These are phyloP conservation scores for Salix exigua DNA, from an alignment of 345 rosid species.

Conservation along the genomic window DNA sequence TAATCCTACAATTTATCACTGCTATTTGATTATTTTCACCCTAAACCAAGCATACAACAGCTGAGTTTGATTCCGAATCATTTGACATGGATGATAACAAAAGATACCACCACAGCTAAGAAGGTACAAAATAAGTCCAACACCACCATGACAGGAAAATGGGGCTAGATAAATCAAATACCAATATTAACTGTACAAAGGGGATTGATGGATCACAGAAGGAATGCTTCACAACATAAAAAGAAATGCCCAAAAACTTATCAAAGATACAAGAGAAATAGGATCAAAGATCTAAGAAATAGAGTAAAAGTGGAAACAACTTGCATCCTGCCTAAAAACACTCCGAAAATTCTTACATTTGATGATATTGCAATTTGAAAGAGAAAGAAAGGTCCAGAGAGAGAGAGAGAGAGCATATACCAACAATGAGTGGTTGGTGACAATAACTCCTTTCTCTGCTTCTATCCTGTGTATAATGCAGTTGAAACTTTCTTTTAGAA, in stretches of 20 bases:
- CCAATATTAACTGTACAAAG: too few relatives aligned
- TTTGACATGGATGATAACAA: too few relatives aligned
- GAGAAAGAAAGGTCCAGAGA: too few relatives aligned
- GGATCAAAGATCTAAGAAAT: background rate
- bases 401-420: conserved; percentile 45
- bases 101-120: too few relatives aligned
- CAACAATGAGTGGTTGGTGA: conserved; percentile 83
- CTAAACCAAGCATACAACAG: too few relatives aligned
- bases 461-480: conserved; percentile 60
- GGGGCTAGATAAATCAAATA: background rate
- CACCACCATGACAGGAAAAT: background rate
- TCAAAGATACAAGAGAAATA: background rate
- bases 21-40: too few relatives aligned
- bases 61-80: too few relatives aligned
- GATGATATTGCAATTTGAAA: background rate
- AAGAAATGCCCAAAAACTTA: background rate
- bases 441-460: conserved; percentile 83
- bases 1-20: too few relatives aligned
- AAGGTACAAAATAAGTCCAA: background rate
- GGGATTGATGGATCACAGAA: background rate
- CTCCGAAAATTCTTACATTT: background rate
- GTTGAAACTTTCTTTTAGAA: conserved; percentile 14
- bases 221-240: background rate
- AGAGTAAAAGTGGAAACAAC: background rate
- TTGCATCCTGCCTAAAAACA: background rate